Conservation (phyloP, 805 yeast genomes). For the Zygosaccharomyces rouxii region DNA sequence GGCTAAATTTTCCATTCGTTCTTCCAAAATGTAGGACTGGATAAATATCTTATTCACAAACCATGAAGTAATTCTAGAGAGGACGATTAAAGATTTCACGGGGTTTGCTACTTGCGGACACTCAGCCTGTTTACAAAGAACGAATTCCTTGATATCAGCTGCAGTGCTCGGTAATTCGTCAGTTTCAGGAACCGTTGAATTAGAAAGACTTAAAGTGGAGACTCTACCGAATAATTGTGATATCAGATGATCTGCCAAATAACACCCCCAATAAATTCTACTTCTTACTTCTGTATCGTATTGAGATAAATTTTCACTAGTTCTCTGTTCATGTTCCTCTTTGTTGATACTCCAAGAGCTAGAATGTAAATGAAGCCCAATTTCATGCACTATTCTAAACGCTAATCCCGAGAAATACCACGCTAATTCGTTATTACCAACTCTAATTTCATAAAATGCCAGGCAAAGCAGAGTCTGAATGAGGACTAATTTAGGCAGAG, state of each 20-base stretch:
- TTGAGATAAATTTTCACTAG: constrained; percentile 31
- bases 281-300: constrained; percentile 48
- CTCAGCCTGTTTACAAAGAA: constrained; percentile 22
- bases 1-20: constrained; percentile 32
- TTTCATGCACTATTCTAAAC: constrained; percentile 51
- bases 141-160: constrained; percentile 46
- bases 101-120: constrained; percentile 12
- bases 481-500: constrained; percentile 42
- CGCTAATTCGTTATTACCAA: constrained; percentile 47
- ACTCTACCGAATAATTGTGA: constrained; percentile 51
- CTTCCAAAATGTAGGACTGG: constrained; percentile 22
- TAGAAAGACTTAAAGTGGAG: constrained; percentile 42
- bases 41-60: constrained; percentile 15
- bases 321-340: constrained; percentile 21
- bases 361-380: constrained; percentile 52
- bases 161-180: constrained; percentile 46
- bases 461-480: constrained; percentile 47
- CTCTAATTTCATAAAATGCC: constrained; percentile 50
- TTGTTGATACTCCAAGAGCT: constrained; percentile 42
- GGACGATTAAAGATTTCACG: constrained; percentile 37
- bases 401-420: constrained; percentile 56
- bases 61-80: constrained; percentile 24
- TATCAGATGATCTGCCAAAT: constrained; percentile 51
- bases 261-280: constrained; percentile 55
- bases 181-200: constrained; percentile 50